Conservation (phyloP, 192 early-diverging fungal genomes). For the Coemansia sp. region DNA sequence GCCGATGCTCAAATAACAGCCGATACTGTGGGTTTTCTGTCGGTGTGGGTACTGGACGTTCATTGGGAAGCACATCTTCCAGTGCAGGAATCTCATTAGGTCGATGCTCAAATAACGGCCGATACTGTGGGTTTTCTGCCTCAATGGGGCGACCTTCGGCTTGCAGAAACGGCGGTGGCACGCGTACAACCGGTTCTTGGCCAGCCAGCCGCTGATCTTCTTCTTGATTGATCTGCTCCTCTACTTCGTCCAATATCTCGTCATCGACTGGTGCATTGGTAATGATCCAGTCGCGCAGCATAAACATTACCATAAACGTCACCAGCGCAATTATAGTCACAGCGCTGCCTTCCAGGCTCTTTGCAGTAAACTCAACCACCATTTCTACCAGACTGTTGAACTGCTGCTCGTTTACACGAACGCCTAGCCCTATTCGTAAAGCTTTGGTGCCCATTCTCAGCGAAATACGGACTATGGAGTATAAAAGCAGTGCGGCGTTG, state of each 20-base stretch:
- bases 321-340: constrained; percentile 73
- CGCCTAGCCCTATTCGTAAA: constrained; percentile 13
- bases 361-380: constrained; percentile 53
- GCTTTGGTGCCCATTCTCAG: constrained; percentile 11
- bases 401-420: constrained; percentile 14
- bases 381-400: constrained; percentile 21
- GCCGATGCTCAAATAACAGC: constrained; percentile 34
- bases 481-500: constrained; percentile 25
- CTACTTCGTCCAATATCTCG: constrained; percentile 41
- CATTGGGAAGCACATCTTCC: constrained; percentile 26
- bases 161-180: constrained; percentile 11
- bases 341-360: constrained; percentile 83
- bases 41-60: constrained; percentile 28
- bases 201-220: neutral
- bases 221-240: constrained; percentile 17
- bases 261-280: constrained; percentile 38
- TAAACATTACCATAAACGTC: constrained; percentile 74
- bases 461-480: constrained; percentile 19
- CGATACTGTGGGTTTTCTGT: constrained; percentile 40
- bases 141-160: constrained; percentile 27
- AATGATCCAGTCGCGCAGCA: constrained; percentile 86
- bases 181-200: constrained; percentile 6
- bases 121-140: constrained; percentile 41
- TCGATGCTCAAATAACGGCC: constrained; percentile 32
- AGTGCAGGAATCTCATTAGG: constrained; percentile 23